phyloP scores from a whole-genome alignment of 148 eudicot species.

The Drosera capensis region DNA sequence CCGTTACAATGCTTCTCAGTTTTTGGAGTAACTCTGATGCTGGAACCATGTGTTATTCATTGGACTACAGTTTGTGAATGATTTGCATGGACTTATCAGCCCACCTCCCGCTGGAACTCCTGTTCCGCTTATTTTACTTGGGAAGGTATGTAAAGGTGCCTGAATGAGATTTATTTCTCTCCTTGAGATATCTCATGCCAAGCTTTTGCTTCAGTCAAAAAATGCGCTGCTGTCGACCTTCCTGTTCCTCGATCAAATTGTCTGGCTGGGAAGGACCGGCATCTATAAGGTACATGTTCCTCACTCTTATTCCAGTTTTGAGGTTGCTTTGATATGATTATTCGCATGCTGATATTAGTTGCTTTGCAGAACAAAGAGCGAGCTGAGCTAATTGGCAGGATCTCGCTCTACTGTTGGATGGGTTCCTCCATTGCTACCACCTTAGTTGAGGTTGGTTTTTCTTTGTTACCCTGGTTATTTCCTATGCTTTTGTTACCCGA shows the following conservation, averaged over 20 bases:
- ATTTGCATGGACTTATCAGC: conserved; percentile 82
- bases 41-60: conserved; percentile 2
- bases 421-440: conserved; percentile 70
- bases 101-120: conserved; percentile 82
- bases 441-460: conserved; percentile 61
- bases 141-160: conserved; percentile 43
- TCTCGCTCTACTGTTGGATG: conserved; percentile 96
- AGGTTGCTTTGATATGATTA: background rate
- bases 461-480: too few species aligned
- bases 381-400: conserved; percentile 55
- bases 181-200: conserved; percentile 1
- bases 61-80: conserved; percentile 72
- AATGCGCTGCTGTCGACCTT: conserved; percentile 92
- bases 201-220: conserved; percentile 49
- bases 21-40: conserved; percentile 3
- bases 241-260: conserved; percentile 95
- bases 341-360: background rate
- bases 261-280: conserved; percentile 94
- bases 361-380: conserved; percentile 60
- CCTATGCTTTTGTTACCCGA: too few species aligned
- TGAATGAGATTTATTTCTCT: background rate
- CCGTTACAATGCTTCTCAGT: background rate
- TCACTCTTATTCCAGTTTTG: conserved; percentile 1
- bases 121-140: conserved; percentile 69
- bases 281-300: conserved; percentile 82